Base-by-base conservation (phyloP, 1,284 basidiomycete species). In the Golubevia sp. region DNA sequence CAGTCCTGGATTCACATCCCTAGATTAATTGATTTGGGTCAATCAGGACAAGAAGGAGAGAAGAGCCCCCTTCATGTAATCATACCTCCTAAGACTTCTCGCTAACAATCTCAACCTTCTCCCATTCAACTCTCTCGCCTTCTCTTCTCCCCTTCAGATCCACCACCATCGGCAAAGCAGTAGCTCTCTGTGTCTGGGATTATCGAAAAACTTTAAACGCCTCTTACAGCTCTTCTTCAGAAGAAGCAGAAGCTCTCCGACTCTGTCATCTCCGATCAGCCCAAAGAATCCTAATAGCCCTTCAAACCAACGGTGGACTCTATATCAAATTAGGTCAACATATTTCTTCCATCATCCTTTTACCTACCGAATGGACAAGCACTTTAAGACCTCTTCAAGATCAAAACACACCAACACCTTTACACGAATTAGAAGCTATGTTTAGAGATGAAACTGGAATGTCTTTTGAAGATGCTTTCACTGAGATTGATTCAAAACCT, bases 401-500 rank as follows among this genome's bases (percentile, higher is more conserved):
- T 56, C 77, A 82, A 61, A 82, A 82, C 66, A 71, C 66, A 44
- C 77, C 81, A 7, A 83, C 79, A 6, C 81, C 81, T 2, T 61
- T 83, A 3, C 66, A 70, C 34, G 81, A 80, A 61, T 74, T 83
- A 52, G 79, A 82, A 58, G 73, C 68, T 48, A 75, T 80, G 68
- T 83, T 83, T 70, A 61, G 69, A 18, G 64, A 66, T 11, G 81
- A 83, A 59, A 83, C 81, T 6, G 79, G 79, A 23, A 72, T 68
- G 67, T 67, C 59, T 56, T 83, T 83, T 50, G 70, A 67, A 20
- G 76, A 82, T 44, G 74, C 76, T 2, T 83, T 83, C 75, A 88
- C 90, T 34, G 89, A 93, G 63, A 96, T 99, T 80, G 90, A 97
- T 72, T 89, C 90, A 2, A 86, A 87, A n/a, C 96, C 97, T 8